Evolutionary conservation across 495 filamentous ascomycete genomes (phyloP).

Genomic region (Daldinia grandis): DNA sequence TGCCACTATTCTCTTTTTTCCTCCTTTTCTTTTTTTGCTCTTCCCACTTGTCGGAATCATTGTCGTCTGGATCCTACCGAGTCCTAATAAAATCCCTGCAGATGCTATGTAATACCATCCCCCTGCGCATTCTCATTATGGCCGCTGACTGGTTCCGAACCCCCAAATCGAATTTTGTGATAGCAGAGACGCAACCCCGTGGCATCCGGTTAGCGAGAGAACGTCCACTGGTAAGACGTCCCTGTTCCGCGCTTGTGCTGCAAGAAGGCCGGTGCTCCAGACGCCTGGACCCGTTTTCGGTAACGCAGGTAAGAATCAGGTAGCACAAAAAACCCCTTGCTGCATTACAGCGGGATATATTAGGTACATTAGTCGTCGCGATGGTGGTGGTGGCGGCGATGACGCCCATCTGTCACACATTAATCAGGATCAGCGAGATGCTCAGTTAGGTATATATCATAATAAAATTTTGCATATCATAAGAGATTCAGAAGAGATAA

Average conservation of each 20-base stretch:
- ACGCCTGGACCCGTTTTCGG: constrained; percentile 21
- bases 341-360: constrained; percentile 26
- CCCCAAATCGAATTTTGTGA: constrained; percentile 14
- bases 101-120: constrained; percentile 9
- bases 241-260: constrained; percentile 22
- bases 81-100: constrained; percentile 9
- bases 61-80: constrained; percentile 15
- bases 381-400: constrained; percentile 42
- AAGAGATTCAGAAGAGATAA: constrained; percentile 29
- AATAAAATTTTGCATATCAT: constrained; percentile 33
- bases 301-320: constrained; percentile 14
- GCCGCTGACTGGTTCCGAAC: constrained; percentile 6
- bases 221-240: constrained; percentile 2
- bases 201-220: constrained; percentile 10
- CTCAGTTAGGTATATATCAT: constrained; percentile 22
- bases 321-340: constrained; percentile 1
- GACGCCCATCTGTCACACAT: constrained; percentile 50
- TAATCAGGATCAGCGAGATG: constrained; percentile 41
- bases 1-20: neutral
- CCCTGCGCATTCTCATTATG: constrained; percentile 5
- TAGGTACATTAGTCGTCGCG: constrained; percentile 24
- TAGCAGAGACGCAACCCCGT: constrained; percentile 7
- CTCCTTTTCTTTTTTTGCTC: neutral
- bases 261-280: constrained; percentile 13
- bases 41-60: neutral